These are phyloP conservation scores for Clonostachys rosea DNA, from an alignment of 2,329 filamentous ascomycete genomes.

Conservation along the genomic window DNA sequence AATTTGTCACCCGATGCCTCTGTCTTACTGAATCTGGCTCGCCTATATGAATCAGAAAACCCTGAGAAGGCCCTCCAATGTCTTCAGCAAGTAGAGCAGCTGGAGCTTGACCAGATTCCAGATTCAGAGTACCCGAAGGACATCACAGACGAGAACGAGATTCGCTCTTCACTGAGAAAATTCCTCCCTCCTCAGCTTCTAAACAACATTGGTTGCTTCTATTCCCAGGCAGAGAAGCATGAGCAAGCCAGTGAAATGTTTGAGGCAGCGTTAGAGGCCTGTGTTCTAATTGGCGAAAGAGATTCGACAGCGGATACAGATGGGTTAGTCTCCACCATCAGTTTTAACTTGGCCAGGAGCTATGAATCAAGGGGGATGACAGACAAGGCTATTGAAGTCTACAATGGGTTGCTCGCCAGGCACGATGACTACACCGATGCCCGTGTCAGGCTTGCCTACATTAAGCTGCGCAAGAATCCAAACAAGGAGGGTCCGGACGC, in stretches of 20 bases:
- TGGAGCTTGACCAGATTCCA: constrained; percentile 77
- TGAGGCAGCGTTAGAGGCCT: constrained; percentile 85
- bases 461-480: constrained; percentile 75
- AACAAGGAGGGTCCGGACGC: constrained; percentile 83
- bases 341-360: constrained; percentile 90
- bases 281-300: constrained; percentile 73
- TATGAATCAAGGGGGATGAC: constrained; percentile 81
- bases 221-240: constrained; percentile 82
- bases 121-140: constrained; percentile 62
- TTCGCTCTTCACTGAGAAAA: constrained; percentile 63
- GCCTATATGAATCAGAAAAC: constrained; percentile 80
- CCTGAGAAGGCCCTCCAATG: constrained; percentile 92
- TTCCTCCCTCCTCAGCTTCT: constrained; percentile 83
- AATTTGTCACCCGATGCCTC: constrained; percentile 76
- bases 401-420: constrained; percentile 77
- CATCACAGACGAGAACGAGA: constrained; percentile 49
- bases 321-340: constrained; percentile 90
- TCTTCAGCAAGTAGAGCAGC: constrained; percentile 84
- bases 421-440: constrained; percentile 94
- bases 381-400: constrained; percentile 83
- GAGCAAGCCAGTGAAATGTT: constrained; percentile 81
- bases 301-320: constrained; percentile 79
- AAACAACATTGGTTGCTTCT: constrained; percentile 97
- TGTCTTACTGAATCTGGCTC: constrained; percentile 85
- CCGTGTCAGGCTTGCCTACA: constrained; percentile 81